Base-by-base conservation (phyloP, 768 basidiomycete genomes). In the Suillus fuscotomentosus region DNA sequence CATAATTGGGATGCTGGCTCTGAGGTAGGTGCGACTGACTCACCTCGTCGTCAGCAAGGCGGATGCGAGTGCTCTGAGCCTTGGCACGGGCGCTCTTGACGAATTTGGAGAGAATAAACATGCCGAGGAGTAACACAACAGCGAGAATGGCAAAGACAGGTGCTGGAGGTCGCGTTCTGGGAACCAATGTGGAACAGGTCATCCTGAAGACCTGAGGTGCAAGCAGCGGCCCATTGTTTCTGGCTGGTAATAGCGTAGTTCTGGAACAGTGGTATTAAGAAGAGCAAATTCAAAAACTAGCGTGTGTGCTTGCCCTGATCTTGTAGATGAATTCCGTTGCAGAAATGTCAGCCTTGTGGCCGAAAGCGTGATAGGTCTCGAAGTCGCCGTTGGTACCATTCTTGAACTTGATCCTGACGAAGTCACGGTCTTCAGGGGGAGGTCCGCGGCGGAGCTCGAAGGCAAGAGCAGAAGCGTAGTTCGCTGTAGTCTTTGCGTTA, bases 311-410 rank as follows among this genome's bases (percentile, higher is more conserved):
- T 72, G 90, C 91, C 84, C 92, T 88, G 63, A 88, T 82, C 63
- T 88, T 85, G 82, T 92, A 91, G 75, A 92, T 89, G 81, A 94
- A 93, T 73, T 92, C 90, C 14, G 91, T 92, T 71, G 93, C 81
- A 59, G 91, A 88, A 70, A 94, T 89, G 71, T 93, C 92, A 63
- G 85, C 79, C 64, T 84, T 80, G 79, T 89, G 87, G 65, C 87
- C 88, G 74, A 92, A 93, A 73, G 86, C 88, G 69, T 91, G 86
- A 74, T 90, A 76, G 64, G 86, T 86, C 68, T 83, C 75, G 81
- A 90, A 93, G 72, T 80, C 78, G 63, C 79, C 79, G 61, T 76
- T 66, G 60, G 92, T 91, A 59, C 92, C 92, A 76, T 94, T 94
- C 84, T 85, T 89, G 85, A 93, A 92, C 76, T 85, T 88, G 86